These are phyloP conservation scores for Pichia ethanolica DNA, from an alignment of 805 yeast species.

Conservation along the genomic window DNA sequence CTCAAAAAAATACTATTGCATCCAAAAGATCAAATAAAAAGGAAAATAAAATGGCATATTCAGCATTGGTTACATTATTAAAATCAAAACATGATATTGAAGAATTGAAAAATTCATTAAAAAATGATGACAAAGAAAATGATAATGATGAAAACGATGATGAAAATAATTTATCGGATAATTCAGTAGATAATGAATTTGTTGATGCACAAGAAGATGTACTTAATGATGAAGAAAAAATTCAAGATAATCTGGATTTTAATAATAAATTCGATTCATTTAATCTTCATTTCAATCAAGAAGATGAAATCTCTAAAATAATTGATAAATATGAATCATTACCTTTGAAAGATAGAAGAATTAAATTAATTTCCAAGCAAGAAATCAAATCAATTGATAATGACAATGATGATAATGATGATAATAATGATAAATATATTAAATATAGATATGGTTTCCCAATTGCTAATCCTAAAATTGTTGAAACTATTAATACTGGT, in stretches of 20 bases:
- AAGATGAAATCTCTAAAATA: constrained; percentile 31
- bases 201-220: constrained; percentile 13
- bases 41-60: constrained; percentile 24
- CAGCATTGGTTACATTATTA: constrained; percentile 24
- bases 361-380: constrained; percentile 11
- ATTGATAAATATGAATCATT: constrained; percentile 26
- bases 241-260: constrained; percentile 28
- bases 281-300: constrained; percentile 61
- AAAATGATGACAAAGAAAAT: neutral
- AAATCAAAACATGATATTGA: constrained; percentile 16
- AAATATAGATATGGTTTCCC: constrained; percentile 27
- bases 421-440: constrained; percentile 23
- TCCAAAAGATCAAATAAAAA: constrained; percentile 7
- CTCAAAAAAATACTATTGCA: constrained; percentile 15
- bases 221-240: constrained; percentile 32
- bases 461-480: neutral
- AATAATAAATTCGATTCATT: constrained; percentile 52
- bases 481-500: constrained; percentile 3
- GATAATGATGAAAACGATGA: constrained; percentile 12
- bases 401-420: constrained; percentile 7
- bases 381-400: constrained; percentile 13
- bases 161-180: constrained; percentile 11
- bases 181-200: constrained; percentile 15
- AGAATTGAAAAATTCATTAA: constrained; percentile 1
- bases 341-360: neutral